Percentiles rank a stretch among this genome's conserved stretches.
Conservation (phyloP, 768 basidiomycete species). For the Kwoniella dendrophila region DNA sequence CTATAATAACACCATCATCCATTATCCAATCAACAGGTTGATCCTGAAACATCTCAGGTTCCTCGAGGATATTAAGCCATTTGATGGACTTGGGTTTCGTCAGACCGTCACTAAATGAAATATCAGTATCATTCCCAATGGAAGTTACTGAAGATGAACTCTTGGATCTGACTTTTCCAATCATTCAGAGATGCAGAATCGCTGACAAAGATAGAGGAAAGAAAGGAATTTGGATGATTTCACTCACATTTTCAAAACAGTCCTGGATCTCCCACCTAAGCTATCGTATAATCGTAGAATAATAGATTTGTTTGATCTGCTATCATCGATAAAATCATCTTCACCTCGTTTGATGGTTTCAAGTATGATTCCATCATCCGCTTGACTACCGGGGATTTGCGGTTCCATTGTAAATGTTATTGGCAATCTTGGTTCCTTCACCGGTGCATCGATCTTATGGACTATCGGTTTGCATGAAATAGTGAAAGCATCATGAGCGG, state of each 20-base stretch:
- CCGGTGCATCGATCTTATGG: no score
- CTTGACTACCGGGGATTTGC: no score
- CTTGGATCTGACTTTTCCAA: no score
- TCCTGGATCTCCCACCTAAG: conserved; percentile 78
- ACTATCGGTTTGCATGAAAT: no score
- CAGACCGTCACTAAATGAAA: conserved; percentile 45
- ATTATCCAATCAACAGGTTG: conserved; percentile 10
- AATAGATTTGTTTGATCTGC: conserved; percentile 65
- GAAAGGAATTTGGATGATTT: conserved; percentile 30
- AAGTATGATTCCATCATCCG: conserved; percentile 2
- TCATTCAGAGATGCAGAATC: no score
- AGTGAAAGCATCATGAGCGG: no score
- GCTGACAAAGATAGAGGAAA: conserved; percentile 23
- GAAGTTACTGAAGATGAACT: no score
- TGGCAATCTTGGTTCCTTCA: not conserved
- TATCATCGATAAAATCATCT: not conserved
- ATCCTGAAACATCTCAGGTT: conserved; percentile 56
- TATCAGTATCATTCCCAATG: no score
- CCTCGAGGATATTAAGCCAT: conserved; percentile 83
- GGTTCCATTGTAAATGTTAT: not conserved
- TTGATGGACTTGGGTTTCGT: conserved; percentile 57
- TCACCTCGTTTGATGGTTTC: conserved; percentile 24
- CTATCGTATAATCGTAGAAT: conserved; percentile 85
- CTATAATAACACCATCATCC: not conserved
- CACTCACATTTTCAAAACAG: conserved; percentile 64